A percentile compares a stretch with the other conserved stretches of the same genome.
Conservation (phyloP, 495 filamentous ascomycete genomes). For the Pseudevernia furfuracea region DNA sequence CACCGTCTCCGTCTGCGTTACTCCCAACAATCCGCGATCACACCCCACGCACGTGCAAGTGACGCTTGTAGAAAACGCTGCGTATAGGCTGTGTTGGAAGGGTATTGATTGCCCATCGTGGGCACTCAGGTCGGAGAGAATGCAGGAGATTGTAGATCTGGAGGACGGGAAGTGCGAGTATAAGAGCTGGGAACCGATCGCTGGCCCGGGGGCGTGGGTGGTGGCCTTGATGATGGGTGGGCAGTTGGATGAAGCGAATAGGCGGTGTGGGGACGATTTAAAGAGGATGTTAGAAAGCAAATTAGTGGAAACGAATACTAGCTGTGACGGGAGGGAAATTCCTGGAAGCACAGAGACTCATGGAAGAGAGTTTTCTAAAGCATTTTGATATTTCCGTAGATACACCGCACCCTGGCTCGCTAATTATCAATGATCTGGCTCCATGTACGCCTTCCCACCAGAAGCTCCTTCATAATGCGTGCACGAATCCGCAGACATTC, state of each 20-base stretch:
- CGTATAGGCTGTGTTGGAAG: slow-evolving; percentile 6
- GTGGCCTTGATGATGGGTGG: background rate
- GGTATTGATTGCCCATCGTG: background rate
- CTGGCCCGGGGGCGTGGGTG: background rate
- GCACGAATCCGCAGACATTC: background rate
- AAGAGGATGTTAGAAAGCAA: background rate
- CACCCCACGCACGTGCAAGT: background rate
- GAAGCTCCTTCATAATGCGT: background rate
- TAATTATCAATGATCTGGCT: background rate
- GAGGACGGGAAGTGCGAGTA: slow-evolving; percentile 1
- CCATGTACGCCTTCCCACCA: background rate
- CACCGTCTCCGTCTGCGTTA: background rate
- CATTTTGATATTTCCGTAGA: background rate
- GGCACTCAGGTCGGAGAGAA: background rate
- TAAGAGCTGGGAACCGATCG: slow-evolving; percentile 2
- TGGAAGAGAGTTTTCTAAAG: background rate
- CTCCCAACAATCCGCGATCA: background rate
- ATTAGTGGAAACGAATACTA: background rate
- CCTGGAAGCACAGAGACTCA: background rate
- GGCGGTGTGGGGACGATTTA: background rate
- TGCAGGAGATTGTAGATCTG: slow-evolving; percentile 9
- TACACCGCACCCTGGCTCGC: background rate
- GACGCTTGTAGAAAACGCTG: background rate
- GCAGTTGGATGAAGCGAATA: background rate
- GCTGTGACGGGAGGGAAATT: background rate